A percentile compares a stretch with the other conserved stretches of the same genome.
Evolutionary conservation across 345 rosid genomes (phyloP).

Genomic region (Eucalyptus globulus): DNA sequence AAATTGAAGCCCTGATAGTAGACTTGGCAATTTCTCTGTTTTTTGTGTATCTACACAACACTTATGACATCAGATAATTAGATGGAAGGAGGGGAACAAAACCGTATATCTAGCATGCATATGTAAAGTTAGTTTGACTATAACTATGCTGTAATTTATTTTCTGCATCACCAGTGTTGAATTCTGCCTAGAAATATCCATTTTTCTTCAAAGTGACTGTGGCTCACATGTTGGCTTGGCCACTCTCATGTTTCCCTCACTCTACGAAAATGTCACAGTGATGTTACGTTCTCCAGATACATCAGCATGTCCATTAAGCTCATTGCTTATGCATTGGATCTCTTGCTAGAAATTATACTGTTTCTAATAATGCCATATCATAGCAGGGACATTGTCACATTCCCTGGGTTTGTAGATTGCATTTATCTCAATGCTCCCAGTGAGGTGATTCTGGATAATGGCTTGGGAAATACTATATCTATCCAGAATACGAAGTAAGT

Average conservation of each 20-base stretch:
- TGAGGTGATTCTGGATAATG: conserved; percentile 66
- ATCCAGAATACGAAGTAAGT: conserved; percentile 63
- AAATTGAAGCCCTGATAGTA: neutral
- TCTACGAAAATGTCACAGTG: neutral
- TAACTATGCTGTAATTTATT: neutral
- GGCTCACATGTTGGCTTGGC: neutral
- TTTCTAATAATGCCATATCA: neutral
- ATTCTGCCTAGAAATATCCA: neutral
- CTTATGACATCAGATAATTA: neutral
- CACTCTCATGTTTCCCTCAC: neutral
- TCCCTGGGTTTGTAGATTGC: conserved; percentile 92
- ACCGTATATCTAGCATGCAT: neutral
- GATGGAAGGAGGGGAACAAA: neutral
- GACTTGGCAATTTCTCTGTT: neutral
- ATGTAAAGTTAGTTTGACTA: neutral
- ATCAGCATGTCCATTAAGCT: neutral
- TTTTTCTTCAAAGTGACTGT: neutral
- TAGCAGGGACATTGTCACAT: conserved; percentile 62
- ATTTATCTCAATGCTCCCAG: conserved; percentile 62
- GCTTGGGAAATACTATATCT: conserved; percentile 62
- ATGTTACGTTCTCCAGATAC: neutral
- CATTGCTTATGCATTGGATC: neutral
- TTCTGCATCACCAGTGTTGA: neutral
- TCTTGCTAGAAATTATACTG: neutral
- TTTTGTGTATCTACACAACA: neutral